These are phyloP conservation scores for Eimeria necatrix DNA, from an alignment of 169 alveolate genomes.

Conservation along the genomic window DNA sequence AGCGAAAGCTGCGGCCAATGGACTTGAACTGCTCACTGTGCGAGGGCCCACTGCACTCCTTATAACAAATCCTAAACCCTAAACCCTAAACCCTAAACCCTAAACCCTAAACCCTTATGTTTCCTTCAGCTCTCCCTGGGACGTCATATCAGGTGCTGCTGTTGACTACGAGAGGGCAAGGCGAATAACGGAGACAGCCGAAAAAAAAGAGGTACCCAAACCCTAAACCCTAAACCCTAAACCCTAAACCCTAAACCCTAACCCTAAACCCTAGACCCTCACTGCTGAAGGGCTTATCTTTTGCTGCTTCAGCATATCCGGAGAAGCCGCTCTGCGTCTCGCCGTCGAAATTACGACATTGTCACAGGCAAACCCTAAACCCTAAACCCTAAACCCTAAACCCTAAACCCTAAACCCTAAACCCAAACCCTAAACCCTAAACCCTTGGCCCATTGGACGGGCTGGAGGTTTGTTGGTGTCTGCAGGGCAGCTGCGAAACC, in stretches of 20 bases:
- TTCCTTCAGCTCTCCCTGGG: conserved; percentile 29
- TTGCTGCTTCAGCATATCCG: conserved; percentile 7
- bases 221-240: conserved; percentile 39
- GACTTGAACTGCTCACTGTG: background rate
- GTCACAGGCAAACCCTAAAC: conserved; percentile 51
- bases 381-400: background rate
- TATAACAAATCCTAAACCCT: background rate
- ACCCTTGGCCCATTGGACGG: no score
- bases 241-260: conserved; percentile 1
- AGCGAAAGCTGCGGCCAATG: background rate
- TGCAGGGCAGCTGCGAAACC: no score
- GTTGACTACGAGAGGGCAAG: conserved; percentile 1
- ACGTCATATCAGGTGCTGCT: conserved; percentile 7
- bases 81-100: conserved; percentile 52
- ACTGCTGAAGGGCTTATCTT: background rate
- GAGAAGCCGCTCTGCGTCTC: background rate
- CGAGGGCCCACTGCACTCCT: no score
- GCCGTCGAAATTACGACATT: conserved; percentile 33
- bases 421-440: background rate
- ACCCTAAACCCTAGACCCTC: background rate
- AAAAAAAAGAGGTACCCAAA: background rate
- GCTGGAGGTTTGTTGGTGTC: no score
- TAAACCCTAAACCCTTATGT: background rate
- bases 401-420: background rate
- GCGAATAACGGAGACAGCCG: background rate